Base-by-base conservation (phyloP, 2,329 filamentous ascomycete genomes). In the Incumbomyces delicatus region DNA sequence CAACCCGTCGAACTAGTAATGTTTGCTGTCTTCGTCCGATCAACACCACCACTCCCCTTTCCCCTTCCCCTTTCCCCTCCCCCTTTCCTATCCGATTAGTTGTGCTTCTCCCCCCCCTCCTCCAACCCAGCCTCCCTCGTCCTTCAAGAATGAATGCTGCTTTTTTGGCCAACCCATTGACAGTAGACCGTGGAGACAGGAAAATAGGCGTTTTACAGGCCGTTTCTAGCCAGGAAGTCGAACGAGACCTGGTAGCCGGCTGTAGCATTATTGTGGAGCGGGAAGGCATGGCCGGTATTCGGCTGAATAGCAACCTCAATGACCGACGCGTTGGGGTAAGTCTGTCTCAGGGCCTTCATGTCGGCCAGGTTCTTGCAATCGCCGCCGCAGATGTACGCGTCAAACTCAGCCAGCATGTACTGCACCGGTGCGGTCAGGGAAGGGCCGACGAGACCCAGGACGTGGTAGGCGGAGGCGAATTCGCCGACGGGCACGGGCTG, bases 251-350 rank as follows among this genome's bases (percentile, higher is more conserved):
- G 38, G 46, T 54, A 60, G 3, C 60, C 62, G 12, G 57, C 58
- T 4, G 59, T 60, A n/a, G 62, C 63, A 52, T 66, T 67, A n/a
- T 59, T 58, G 39, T 63, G 58, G 20, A 66, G 51, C 3, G 61
- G 57, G 20, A 66, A 53, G 6, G 55, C 62, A 53, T 67, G 64
- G 1, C 64, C 63, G 3, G 63, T 63, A 42, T 63, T 58, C 5
- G 64, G 64, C 50, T 66, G 63, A 2, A 66, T 51, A 37, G 59
- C 56, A 12, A 55, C 51, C 11, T 57, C 50, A 22, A 64, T 53
- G 12, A 53, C 55, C 33, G 50, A 52, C 2, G 59, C 61, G 13
- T 55, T 55, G 16, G 63, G 60, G 45, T 60, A 66, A 5, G 51
- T 50, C n/a, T 39, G 37, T n/a, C 40, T 46, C 36, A 58, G 44